These are phyloP conservation scores for Echria macrotheca DNA, from an alignment of 495 filamentous ascomycete genomes.

Conservation along the genomic window DNA sequence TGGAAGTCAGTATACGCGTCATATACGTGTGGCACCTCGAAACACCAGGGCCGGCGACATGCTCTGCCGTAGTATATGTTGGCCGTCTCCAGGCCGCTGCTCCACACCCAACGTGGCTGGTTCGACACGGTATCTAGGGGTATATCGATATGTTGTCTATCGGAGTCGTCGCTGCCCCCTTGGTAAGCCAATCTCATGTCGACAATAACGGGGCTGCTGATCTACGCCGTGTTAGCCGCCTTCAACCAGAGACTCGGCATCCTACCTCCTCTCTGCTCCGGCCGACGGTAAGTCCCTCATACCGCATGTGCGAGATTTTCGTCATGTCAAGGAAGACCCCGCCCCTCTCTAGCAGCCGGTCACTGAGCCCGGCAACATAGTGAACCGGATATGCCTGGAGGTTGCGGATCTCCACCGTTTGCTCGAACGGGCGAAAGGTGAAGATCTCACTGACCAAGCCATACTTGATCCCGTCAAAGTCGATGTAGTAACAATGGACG, in stretches of 20 bases:
- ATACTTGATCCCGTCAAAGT: conserved; percentile 34
- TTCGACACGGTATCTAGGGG: no score
- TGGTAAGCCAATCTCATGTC: conserved; percentile 32
- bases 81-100: not conserved
- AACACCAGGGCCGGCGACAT: not conserved
- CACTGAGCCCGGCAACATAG: not conserved
- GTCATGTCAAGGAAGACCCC: conserved; percentile 25
- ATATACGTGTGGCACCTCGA: not conserved
- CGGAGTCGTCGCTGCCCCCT: not conserved
- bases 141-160: not conserved
- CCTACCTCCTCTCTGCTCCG: conserved; percentile 31
- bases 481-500: conserved; percentile 24
- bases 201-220: conserved; percentile 32
- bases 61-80: not conserved
- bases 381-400: conserved; percentile 30
- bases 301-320: conserved; percentile 27
- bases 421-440: conserved; percentile 29
- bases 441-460: conserved; percentile 28
- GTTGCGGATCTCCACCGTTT: conserved; percentile 24
- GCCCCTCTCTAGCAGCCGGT: conserved; percentile 25
- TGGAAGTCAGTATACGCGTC: not conserved
- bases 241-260: not conserved
- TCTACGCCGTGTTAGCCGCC: no score
- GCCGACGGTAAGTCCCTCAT: conserved; percentile 27
- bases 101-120: not conserved